These are phyloP conservation scores for Trypanosomatidae sp. DNA, from an alignment of 208 protist species.

Conservation along the genomic window DNA sequence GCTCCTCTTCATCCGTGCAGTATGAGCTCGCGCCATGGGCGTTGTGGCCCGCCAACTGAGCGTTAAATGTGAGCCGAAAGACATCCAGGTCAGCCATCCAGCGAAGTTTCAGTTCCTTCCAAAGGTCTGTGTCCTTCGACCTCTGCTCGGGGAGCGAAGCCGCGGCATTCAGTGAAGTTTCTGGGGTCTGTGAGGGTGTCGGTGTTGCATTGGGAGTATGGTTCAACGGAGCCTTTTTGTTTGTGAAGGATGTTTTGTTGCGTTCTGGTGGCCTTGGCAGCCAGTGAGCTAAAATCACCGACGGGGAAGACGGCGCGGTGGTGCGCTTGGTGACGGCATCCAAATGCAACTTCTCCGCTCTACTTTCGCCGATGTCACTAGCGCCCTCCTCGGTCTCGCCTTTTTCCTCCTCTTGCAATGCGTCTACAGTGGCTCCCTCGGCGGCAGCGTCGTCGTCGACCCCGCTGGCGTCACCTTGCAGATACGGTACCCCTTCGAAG, in stretches of 20 bases:
- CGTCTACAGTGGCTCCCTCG: too few species aligned
- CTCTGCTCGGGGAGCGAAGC: neutral
- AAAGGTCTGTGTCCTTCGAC: slow-evolving; percentile 12
- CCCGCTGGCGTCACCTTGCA: slow-evolving; percentile 1
- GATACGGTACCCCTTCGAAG: slow-evolving; percentile 38
- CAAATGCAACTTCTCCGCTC: neutral
- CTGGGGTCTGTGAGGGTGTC: neutral
- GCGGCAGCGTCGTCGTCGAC: too few species aligned
- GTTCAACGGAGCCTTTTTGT: neutral
- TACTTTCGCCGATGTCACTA: neutral
- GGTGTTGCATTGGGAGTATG: neutral
- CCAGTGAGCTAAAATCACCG: neutral
- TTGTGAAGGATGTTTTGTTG: neutral
- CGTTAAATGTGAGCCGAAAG: slow-evolving; percentile 27
- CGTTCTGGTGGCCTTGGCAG: neutral
- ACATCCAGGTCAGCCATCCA: slow-evolving; percentile 47
- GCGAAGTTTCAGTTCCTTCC: slow-evolving; percentile 33
- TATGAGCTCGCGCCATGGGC: slow-evolving; percentile 7
- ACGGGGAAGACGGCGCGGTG: neutral
- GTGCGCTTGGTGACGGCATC: neutral
- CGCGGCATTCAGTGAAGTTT: neutral
- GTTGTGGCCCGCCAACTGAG: neutral
- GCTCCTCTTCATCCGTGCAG: slow-evolving; percentile 20
- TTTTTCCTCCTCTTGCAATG: neutral
- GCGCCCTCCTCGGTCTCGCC: neutral